Conservation (phyloP, 345 rosid genomes). For the Zanthoxylum bungeanum region DNA sequence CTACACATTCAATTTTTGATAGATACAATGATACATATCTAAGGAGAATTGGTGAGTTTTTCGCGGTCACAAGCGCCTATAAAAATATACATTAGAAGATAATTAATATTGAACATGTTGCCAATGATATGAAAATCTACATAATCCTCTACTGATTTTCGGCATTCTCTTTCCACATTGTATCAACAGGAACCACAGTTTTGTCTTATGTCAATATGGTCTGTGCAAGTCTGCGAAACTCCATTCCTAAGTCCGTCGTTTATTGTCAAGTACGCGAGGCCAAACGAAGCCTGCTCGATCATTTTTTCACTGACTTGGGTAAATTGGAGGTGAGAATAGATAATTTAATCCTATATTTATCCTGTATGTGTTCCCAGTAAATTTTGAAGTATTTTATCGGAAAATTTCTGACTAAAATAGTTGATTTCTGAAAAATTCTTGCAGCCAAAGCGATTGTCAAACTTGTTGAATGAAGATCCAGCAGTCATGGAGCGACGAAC, state of each 20-base stretch:
- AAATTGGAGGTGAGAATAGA: constrained; percentile 67
- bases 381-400: neutral
- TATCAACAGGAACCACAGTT: constrained; percentile 74
- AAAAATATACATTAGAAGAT: neutral
- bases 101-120: neutral
- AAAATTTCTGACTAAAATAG: neutral
- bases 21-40: constrained; percentile 90
- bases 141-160: constrained; percentile 1
- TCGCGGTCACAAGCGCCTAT: neutral
- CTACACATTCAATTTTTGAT: constrained; percentile 91
- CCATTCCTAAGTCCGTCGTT: constrained; percentile 92
- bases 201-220: constrained; percentile 94
- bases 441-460: constrained; percentile 83
- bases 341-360: neutral
- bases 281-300: constrained; percentile 85
- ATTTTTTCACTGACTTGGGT: constrained; percentile 89
- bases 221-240: constrained; percentile 77
- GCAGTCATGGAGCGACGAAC: constrained; percentile 94
- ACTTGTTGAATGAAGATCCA: constrained; percentile 90
- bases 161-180: neutral
- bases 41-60: constrained; percentile 79
- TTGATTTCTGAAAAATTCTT: constrained; percentile 3
- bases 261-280: constrained; percentile 99
- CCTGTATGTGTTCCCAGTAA: neutral
- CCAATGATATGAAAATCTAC: neutral